A percentile compares a stretch with the other conserved stretches of the same genome.
phyloP scores from a whole-genome alignment of 192 early-diverging fungal genomes.

The Podila epigama region DNA sequence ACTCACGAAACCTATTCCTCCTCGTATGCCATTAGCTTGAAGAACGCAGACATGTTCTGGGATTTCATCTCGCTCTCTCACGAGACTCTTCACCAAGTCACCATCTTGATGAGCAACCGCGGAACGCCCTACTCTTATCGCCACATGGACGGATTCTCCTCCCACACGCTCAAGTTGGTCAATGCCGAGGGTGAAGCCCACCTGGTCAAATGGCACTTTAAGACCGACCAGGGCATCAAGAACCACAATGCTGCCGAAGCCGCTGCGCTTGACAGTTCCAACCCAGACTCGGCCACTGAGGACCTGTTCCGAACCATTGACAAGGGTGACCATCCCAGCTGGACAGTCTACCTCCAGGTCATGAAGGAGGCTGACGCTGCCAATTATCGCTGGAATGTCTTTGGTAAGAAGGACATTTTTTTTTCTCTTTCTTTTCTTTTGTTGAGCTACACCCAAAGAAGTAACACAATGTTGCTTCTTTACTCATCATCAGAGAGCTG shows the following conservation, averaged over 20 bases:
- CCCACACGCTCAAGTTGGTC: slow-evolving; percentile 61
- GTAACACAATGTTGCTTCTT: neutral
- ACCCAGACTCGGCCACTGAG: slow-evolving; percentile 67
- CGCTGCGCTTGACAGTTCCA: slow-evolving; percentile 51
- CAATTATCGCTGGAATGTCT: slow-evolving; percentile 68
- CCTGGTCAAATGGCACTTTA: slow-evolving; percentile 72
- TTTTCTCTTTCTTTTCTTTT: neutral
- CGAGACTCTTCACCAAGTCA: slow-evolving; percentile 68
- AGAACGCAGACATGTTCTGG: slow-evolving; percentile 59
- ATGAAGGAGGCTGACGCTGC: slow-evolving; percentile 64
- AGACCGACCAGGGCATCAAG: slow-evolving; percentile 67
- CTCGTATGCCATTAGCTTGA: neutral
- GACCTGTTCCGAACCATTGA: slow-evolving; percentile 72
- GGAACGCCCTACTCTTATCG: slow-evolving; percentile 62
- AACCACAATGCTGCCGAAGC: slow-evolving; percentile 62
- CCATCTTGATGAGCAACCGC: slow-evolving; percentile 66
- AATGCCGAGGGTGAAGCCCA: slow-evolving; percentile 60
- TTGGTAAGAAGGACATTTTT: slow-evolving; percentile 12
- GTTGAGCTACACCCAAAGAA: neutral
- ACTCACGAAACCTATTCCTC: no score
- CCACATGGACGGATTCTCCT: slow-evolving; percentile 63
- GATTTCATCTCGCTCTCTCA: slow-evolving; percentile 70
- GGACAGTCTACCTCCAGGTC: slow-evolving; percentile 71
- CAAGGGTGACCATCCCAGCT: slow-evolving; percentile 68
- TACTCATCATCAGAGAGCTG: no score